phyloP scores from a whole-genome alignment of 352 stramenopile species.

The Plasmopara muralis region DNA sequence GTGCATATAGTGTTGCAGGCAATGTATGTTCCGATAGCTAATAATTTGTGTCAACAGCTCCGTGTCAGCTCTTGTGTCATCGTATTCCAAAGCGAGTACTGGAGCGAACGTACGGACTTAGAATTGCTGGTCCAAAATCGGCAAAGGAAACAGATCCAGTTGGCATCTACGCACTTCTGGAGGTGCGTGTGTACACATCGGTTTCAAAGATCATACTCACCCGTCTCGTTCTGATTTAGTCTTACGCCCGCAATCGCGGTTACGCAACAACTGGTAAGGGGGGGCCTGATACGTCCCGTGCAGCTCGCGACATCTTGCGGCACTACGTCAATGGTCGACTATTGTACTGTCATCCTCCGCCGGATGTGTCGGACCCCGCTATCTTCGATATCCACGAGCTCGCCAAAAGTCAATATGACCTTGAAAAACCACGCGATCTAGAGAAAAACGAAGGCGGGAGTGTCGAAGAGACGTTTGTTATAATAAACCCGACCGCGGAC shows the following conservation, averaged over 20 bases:
- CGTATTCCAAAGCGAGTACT: slow-evolving; percentile 94
- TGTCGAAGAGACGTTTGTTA: slow-evolving; percentile 3
- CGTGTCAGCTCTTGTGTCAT: slow-evolving; percentile 91
- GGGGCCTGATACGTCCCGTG: slow-evolving; percentile 92
- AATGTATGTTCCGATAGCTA: slow-evolving; percentile 4
- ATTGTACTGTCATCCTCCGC: slow-evolving; percentile 95
- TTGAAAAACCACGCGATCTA: slow-evolving; percentile 17
- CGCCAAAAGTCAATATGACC: slow-evolving; percentile 46
- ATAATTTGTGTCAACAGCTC: slow-evolving; percentile 32
- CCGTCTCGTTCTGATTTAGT: slow-evolving; percentile 20
- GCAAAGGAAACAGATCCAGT: slow-evolving; percentile 70
- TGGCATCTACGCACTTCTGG: slow-evolving; percentile 70
- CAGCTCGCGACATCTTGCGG: slow-evolving; percentile 93
- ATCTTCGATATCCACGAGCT: slow-evolving; percentile 77
- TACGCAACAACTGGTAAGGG: slow-evolving; percentile 93
- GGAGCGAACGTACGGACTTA: slow-evolving; percentile 96
- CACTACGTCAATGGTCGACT: slow-evolving; percentile 98
- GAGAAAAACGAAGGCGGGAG: slow-evolving; percentile 15
- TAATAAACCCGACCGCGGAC: slow-evolving; percentile 16
- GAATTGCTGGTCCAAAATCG: slow-evolving; percentile 66
- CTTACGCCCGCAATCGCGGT: slow-evolving; percentile 80
- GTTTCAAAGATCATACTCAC: neutral
- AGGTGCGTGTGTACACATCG: slow-evolving; percentile 25
- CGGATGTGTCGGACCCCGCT: slow-evolving; percentile 42
- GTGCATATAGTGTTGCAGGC: slow-evolving; percentile 4